Conservation (phyloP, 345 rosid species). For the Lenwebbia sp. region DNA sequence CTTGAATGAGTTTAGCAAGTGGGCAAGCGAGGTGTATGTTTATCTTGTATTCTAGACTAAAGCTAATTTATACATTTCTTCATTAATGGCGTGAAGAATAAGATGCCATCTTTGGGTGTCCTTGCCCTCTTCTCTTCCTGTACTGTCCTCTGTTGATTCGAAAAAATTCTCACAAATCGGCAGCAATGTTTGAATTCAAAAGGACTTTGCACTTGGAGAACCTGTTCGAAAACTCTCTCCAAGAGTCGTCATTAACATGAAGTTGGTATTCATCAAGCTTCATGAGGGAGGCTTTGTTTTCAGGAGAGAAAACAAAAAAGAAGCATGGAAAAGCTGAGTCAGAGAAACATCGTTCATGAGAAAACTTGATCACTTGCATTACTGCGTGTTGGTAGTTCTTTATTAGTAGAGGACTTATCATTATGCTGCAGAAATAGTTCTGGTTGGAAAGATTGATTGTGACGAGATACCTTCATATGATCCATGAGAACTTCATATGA, state of each 20-base stretch:
- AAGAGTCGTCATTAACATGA: not conserved
- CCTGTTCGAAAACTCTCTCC: not conserved
- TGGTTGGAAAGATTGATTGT: not conserved
- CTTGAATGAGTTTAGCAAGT: not conserved
- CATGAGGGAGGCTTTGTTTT: not conserved
- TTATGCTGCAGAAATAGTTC: not conserved
- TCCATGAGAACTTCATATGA: not conserved
- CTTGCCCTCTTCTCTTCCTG: not conserved
- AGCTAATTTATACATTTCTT: not conserved
- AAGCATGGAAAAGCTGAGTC: not conserved
- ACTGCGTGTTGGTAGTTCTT: not conserved
- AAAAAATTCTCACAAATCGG: not conserved
- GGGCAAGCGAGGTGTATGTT: not conserved
- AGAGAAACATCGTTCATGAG: not conserved
- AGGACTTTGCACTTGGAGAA: not conserved
- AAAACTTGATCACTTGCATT: not conserved
- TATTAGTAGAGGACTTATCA: not conserved
- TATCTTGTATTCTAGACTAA: not conserved
- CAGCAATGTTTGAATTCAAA: not conserved
- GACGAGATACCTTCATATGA: not conserved
- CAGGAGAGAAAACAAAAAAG: not conserved
- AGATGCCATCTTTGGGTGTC: not conserved
- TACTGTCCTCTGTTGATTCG: not conserved
- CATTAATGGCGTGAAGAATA: not conserved
- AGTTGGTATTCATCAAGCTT: not conserved